Evolutionary conservation across 306 rosid species (phyloP), one percentile per base, ranked within the genome.

Genomic region (Acmispon strigosus): DNA sequence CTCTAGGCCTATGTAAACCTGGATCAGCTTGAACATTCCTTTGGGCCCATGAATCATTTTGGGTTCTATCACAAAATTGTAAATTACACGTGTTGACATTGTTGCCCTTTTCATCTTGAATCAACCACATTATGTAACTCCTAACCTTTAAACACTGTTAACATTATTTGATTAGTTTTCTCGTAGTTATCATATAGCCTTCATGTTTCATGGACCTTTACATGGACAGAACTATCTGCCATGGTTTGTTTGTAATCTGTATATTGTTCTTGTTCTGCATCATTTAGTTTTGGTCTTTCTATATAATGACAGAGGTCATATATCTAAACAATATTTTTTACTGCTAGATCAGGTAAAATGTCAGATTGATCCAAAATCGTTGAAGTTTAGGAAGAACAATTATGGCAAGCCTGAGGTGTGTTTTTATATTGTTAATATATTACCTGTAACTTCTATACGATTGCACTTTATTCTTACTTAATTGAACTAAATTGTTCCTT

Each of bases 331-430:
- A 3, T 72, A 20, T 76, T 70, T 22, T 70, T 87, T 76, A 52
- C 74, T 84, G 72, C 84, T 90, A 87, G 96, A 87, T 80, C 90
- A 85, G 90, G 80, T 65, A 12, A 76, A 88, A 66, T 64, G 32
- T 77, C 84, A 64, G 22, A 75, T 87, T 68, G 82, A 83, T 75
- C 97, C 98, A 62, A 82, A 76, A 82, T 81, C 85, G 36, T 78
- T 90, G 45, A 89, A 69, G 80, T 90, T 90, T 65, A 83, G 73
- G 82, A 94, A 84, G 88, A 90, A 94, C 78, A 72, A 10, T 48
- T 78, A 81, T 74, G 98, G 98, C 59, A 90, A 90, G 78, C 92
- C 98, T 16, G 94, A 89, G 97, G 98, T 90, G 34, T 52, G 89
- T 52, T 66, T 76, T 83, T 50, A 62, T 47, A 24, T n/a, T 27